Evolutionary conservation across 2,329 filamentous ascomycete genomes (phyloP), one percentile per base, ranked within the genome.

Genomic region (Canariomyces notabilis): DNA sequence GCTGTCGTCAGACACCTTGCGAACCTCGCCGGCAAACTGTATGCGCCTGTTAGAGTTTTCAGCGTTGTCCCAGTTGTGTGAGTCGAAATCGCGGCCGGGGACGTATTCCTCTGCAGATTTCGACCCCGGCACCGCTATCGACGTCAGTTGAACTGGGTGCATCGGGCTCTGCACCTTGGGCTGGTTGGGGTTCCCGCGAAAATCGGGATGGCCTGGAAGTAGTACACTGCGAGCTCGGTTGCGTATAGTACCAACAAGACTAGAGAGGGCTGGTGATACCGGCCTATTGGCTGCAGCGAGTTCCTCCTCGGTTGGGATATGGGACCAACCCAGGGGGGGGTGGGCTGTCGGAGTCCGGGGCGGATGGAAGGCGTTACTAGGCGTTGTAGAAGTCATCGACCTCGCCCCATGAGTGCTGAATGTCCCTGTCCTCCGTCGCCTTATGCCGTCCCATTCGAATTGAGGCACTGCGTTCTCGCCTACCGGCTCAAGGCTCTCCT

Each of bases 391-490:
- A 8, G 64, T 60, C 44, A 65, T 62, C n/a, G 63, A 51, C 51
- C 63, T 65, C 44, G 62, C 64, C 39, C 67, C 56, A 36, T 64
- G 49, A 49, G 70, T 74, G 33, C 68, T 60, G 46, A 67, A 33
- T 33, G 69, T 62, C 2, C 42, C 42, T 11, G 79, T 77, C 7
- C 79, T 82, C 56, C 76, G 74, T 34, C 93, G 76, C 58, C 91
- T 79, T 42, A 98, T 68, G 4, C 93, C 93, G 66, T 97, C 93
- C 83, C 89, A 98, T 67, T 97, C 89, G 51, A 88, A 85, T 38
- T 67, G 52, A 2, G 72, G 67, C 22, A 80, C 73, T 19, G 89
- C 88, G 55, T 89, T 80, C 61, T 96, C 89, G 37, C 76, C 79
- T 42, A 94, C 85, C 2, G 87, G 79, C 46, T 83, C 80, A 63